These are phyloP conservation scores for Pleurotus salmoneostramineus DNA, from an alignment of 768 basidiomycete genomes.

Conservation along the genomic window DNA sequence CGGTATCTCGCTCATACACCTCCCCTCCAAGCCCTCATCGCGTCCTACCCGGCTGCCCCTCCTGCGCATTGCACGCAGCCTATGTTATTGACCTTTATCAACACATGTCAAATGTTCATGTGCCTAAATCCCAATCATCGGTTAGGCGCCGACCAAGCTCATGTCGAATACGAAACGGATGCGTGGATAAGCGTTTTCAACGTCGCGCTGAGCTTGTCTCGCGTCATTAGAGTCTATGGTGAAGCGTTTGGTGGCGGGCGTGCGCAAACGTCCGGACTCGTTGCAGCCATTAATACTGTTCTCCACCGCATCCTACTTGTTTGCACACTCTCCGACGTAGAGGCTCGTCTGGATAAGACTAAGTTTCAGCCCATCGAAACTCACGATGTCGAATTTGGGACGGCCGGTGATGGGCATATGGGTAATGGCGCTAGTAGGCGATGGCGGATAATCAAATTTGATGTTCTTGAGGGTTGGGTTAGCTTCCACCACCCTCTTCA, in stretches of 20 bases:
- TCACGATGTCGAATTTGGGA: constrained; percentile 67
- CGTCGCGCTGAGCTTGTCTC: constrained; percentile 84
- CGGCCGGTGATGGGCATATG: constrained; percentile 13
- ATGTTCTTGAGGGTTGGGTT: constrained; percentile 77
- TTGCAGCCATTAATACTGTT: constrained; percentile 64
- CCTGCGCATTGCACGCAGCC: constrained; percentile 3
- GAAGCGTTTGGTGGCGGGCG: constrained; percentile 66
- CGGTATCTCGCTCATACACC: constrained; percentile 80
- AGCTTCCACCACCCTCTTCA: constrained; percentile 93
- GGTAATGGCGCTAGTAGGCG: not conserved
- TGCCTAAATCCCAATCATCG: constrained; percentile 90
- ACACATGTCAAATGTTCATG: constrained; percentile 87
- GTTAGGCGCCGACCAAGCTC: constrained; percentile 54
- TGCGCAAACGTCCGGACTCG: constrained; percentile 53
- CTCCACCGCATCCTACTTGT: constrained; percentile 70
- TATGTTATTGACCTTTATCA: constrained; percentile 41
- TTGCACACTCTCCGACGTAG: constrained; percentile 53
- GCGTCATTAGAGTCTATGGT: constrained; percentile 87
- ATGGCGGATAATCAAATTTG: constrained; percentile 71
- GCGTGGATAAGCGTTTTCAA: constrained; percentile 97
- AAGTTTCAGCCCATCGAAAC: constrained; percentile 62
- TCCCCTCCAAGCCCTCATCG: constrained; percentile 77
- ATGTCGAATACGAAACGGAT: constrained; percentile 96
- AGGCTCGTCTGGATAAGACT: constrained; percentile 55
- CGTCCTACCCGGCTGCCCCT: constrained; percentile 43